A percentile compares a stretch with the other conserved stretches of the same genome.
Conservation (phyloP, 1,284 basidiomycete genomes). For the Anthracocystis panici-leucophaei region DNA sequence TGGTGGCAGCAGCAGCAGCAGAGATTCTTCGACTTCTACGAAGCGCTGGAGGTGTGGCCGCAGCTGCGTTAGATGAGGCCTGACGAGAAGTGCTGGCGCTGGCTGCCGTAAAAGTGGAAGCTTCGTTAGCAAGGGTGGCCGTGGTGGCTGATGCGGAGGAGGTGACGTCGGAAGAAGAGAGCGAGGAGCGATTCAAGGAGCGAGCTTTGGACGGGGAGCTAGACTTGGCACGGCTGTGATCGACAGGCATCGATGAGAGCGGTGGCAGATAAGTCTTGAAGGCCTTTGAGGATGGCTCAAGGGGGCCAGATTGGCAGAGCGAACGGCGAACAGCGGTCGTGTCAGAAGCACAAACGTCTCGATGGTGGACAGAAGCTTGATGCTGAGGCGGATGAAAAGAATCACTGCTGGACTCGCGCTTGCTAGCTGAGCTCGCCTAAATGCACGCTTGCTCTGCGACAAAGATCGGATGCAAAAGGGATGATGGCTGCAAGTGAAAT, state of each 20-base stretch:
- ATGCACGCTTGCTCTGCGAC: conserved; percentile 3
- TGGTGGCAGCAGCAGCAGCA: not conserved
- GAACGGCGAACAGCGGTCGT: not conserved
- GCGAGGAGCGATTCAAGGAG: conserved; percentile 18
- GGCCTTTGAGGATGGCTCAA: conserved; percentile 6
- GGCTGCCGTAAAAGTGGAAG: not conserved
- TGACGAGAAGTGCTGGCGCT: conserved; percentile 7
- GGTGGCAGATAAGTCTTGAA: not conserved
- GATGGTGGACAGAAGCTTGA: not conserved
- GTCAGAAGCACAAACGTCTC: not conserved
- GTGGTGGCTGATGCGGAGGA: not conserved
- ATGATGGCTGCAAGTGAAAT: not conserved
- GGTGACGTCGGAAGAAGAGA: not conserved
- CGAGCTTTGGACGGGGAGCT: conserved; percentile 46
- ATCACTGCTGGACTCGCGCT: not conserved
- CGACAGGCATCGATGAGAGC: conserved; percentile 41
- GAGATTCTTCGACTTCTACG: conserved; percentile 36
- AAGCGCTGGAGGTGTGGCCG: conserved; percentile 6
- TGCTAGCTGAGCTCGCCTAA: not conserved
- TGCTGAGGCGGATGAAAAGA: not conserved
- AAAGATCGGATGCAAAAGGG: not conserved
- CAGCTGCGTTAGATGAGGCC: not conserved
- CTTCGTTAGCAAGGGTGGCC: not conserved
- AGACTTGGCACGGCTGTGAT: conserved; percentile 33
- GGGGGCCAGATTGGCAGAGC: not conserved